Percentiles rank a stretch among this genome's conserved stretches.
These are phyloP conservation scores for Citropsis articulata DNA, from an alignment of 345 rosid species.

Conservation along the genomic window DNA sequence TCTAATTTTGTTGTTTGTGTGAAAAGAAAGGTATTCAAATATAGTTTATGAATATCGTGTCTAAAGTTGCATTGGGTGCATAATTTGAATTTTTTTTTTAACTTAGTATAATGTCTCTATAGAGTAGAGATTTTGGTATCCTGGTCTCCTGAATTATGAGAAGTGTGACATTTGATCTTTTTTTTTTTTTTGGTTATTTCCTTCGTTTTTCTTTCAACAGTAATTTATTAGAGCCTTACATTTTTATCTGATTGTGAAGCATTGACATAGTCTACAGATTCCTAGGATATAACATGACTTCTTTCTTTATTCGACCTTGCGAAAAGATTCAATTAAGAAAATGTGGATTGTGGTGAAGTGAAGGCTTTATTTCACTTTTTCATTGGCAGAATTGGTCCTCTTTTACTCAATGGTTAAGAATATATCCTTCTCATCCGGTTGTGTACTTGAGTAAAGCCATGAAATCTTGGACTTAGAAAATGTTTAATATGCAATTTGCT, in stretches of 20 bases:
- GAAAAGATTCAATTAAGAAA: slow-evolving; percentile 15
- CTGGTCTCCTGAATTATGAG: neutral
- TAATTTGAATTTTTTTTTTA: neutral
- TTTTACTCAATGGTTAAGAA: slow-evolving; percentile 26
- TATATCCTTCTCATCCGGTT: slow-evolving; percentile 18
- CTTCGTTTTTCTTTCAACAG: neutral
- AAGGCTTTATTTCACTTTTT: neutral
- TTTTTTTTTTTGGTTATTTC: neutral
- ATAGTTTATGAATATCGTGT: neutral
- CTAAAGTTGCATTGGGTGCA: neutral
- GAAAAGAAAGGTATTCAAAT: neutral
- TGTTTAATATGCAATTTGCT: neutral
- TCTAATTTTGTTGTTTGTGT: neutral
- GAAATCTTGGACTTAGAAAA: neutral
- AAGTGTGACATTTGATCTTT: neutral
- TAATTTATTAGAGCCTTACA: neutral
- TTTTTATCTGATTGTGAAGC: neutral
- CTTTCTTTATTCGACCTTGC: neutral
- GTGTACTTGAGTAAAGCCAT: slow-evolving; percentile 9
- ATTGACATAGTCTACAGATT: neutral
- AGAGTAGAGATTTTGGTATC: neutral
- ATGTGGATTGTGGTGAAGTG: neutral
- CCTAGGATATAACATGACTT: neutral
- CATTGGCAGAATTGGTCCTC: slow-evolving; percentile 13
- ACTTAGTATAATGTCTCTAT: neutral